A percentile compares a stretch with the other conserved stretches of the same genome.
Conservation (phyloP, 2,329 filamentous ascomycete genomes). For the Apiospora saccharicola region DNA sequence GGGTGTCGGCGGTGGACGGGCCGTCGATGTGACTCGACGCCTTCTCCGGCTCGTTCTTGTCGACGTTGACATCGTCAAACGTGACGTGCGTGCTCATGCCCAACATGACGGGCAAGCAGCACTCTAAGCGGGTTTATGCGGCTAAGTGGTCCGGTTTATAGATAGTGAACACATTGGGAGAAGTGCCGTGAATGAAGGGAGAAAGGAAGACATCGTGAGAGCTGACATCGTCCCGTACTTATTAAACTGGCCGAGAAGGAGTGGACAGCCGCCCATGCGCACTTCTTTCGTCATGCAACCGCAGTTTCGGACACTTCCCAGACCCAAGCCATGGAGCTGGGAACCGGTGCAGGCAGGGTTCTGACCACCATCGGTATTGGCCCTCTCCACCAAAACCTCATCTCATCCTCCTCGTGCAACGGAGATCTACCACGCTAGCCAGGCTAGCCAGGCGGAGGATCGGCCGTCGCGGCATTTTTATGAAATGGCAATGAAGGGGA, state of each 20-base stretch:
- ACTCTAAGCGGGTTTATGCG: not conserved
- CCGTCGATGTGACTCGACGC: constrained; percentile 38
- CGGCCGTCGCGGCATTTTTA: not conserved
- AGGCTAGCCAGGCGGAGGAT: not conserved
- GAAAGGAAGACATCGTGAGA: not conserved
- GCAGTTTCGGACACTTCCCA: constrained; percentile 6
- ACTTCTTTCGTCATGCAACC: constrained; percentile 8
- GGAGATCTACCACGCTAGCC: not conserved
- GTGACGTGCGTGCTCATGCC: constrained; percentile 40
- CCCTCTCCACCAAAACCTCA: constrained; percentile 1
- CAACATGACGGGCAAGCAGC: constrained; percentile 31
- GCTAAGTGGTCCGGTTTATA: not conserved
- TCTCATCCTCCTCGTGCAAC: not conserved
- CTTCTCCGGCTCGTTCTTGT: constrained; percentile 48
- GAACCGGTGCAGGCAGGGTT: not conserved
- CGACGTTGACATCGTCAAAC: constrained; percentile 49
- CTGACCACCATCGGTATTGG: not conserved
- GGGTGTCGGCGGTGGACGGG: constrained; percentile 42
- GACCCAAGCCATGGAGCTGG: not conserved
- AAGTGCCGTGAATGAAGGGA: not conserved
- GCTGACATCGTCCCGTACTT: not conserved
- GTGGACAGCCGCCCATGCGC: not conserved
- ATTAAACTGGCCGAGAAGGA: not conserved
- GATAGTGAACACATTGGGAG: not conserved
- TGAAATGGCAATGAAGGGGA: not conserved